Base-by-base conservation (phyloP, 2,329 filamentous ascomycete genomes). In the Paracorniculantispora psalliotae region DNA sequence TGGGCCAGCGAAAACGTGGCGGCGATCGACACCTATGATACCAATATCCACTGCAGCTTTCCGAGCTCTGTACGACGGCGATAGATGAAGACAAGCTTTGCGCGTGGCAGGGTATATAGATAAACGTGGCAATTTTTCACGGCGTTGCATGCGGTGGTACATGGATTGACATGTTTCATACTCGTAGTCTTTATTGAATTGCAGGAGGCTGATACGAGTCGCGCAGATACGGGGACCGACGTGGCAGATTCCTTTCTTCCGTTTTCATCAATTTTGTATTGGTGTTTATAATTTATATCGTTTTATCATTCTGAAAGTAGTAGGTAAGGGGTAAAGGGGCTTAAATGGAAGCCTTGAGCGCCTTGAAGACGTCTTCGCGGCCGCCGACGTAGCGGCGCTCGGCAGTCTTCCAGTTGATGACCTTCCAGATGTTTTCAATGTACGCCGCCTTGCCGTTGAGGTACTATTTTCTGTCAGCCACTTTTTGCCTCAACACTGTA, bases 401-500 rank as follows among this genome's bases (percentile, higher is more conserved):
- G 1, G 84, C 82, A 5, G 81, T 85, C 73, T 86, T 84, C 89
- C 89, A 92, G 75, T 91, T 91, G 68, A 92, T 84, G 33, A 92
- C 83, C 35, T 85, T 85, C 89, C 88, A 92, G 65, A 91, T 89
- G 62, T 88, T 88, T 61, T 89, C 82, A 7, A 91, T 81, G 66
- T 92, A 92, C 0, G 84, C 84, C 0, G 85, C 86, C 73, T 91
- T 91, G 61, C 85, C 84, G 67, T 92, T 92, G 60, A 88, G 77
- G 66, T 91, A 92, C 83, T 90, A 79, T 44, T 73, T 68, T 37
- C 21, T 57, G 15, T 62, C 61, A 21, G 61, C 33, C 61, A 57
- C 23, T 25, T 54, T 13, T 26, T 21, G 2, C 23, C 26, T n/a
- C 19, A 3, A n/a, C 17, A 39, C 57, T 15, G 33, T 33, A 19